A percentile compares a stretch with the other conserved stretches of the same genome.
Evolutionary conservation across 345 rosid species (phyloP).

Genomic region (Acer negundo): DNA sequence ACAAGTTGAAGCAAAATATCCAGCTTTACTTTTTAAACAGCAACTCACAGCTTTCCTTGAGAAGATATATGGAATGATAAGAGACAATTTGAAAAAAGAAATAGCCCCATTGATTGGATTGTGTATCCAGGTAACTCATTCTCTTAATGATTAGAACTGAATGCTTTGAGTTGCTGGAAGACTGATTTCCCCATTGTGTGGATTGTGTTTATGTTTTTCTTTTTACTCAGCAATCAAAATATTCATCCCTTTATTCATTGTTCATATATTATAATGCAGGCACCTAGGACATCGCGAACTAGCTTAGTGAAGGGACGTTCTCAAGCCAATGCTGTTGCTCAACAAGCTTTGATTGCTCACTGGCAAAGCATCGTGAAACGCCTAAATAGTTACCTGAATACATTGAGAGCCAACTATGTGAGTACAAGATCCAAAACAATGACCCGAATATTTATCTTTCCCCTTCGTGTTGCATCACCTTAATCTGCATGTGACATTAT

Average conservation of each 20-base stretch:
- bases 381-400: conserved; percentile 69
- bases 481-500: conserved; percentile 26
- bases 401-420: conserved; percentile 83
- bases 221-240: not conserved
- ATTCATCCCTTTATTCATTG: conserved; percentile 7
- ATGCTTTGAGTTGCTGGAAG: conserved; percentile 24
- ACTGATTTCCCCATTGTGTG: conserved; percentile 79
- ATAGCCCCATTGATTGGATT: conserved; percentile 83
- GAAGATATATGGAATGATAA: conserved; percentile 96
- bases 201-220: conserved; percentile 1
- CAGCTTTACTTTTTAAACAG: conserved; percentile 93
- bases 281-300: conserved; percentile 83
- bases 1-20: conserved; percentile 96
- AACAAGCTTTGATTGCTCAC: conserved; percentile 81
- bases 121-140: conserved; percentile 77
- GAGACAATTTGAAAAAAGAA: conserved; percentile 94
- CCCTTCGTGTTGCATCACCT: conserved; percentile 21
- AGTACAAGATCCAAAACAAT: conserved; percentile 31
- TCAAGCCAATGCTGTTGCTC: conserved; percentile 83
- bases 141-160: not conserved
- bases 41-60: conserved; percentile 99
- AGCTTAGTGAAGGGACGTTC: conserved; percentile 86
- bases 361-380: conserved; percentile 94
- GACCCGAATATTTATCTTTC: conserved; percentile 7
- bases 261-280: conserved; percentile 50